Conservation (phyloP, 192 early-diverging fungal species). For the Globomyces pollinis-pini region DNA sequence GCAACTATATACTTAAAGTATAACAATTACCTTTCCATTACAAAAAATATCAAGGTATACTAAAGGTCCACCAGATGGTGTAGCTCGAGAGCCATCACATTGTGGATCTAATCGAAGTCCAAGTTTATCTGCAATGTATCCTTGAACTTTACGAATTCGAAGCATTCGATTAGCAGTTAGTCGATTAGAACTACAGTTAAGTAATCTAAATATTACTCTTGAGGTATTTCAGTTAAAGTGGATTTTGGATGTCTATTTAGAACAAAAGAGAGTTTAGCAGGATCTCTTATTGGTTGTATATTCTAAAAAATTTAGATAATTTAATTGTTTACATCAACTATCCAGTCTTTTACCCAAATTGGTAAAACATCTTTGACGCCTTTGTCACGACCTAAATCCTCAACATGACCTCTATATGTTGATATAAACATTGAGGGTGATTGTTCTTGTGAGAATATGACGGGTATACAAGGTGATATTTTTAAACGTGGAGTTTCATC, state of each 20-base stretch:
- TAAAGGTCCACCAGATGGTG: slow-evolving; percentile 16
- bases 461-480: slow-evolving; percentile 57
- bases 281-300: slow-evolving; percentile 62
- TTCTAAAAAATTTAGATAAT: slow-evolving; percentile 42
- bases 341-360: slow-evolving; percentile 75
- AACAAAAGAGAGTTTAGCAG: slow-evolving; percentile 76
- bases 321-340: slow-evolving; percentile 42
- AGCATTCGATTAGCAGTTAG: slow-evolving; percentile 85
- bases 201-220: not conserved
- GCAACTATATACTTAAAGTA: not conserved
- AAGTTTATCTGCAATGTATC: slow-evolving; percentile 79
- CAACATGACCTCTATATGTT: slow-evolving; percentile 62
- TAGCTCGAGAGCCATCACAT: slow-evolving; percentile 4
- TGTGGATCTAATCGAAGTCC: slow-evolving; percentile 29
- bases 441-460: slow-evolving; percentile 68
- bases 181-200: slow-evolving; percentile 42
- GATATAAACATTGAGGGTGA: slow-evolving; percentile 60
- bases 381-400: slow-evolving; percentile 16
- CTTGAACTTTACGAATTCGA: slow-evolving; percentile 72
- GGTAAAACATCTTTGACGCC: slow-evolving; percentile 66
- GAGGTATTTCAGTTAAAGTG: slow-evolving; percentile 38
- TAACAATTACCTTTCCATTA: slow-evolving; percentile 30
- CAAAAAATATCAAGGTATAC: slow-evolving; percentile 30
- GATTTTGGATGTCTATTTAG: slow-evolving; percentile 57
- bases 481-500: slow-evolving; percentile 57